Evolutionary conservation across 768 basidiomycete species (phyloP), one percentile per base, ranked within the genome.

Genomic region (Russula vinacea): DNA sequence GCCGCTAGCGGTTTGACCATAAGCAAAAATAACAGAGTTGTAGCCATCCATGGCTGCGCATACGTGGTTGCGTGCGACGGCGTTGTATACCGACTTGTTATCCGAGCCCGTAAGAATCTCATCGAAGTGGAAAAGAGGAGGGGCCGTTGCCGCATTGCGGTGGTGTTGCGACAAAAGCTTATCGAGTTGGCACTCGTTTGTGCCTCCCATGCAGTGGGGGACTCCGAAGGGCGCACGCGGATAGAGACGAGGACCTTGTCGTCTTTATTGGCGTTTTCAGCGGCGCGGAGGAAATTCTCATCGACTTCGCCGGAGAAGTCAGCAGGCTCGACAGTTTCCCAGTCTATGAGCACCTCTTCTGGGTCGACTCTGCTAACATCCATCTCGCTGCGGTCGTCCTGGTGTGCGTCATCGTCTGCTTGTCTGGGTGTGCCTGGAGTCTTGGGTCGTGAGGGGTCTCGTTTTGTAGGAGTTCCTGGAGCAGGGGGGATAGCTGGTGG

Each of bases 41-140:
- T 86, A 98, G 19, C 97, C 97, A 56, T 93, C 92, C 94, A 98
- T 97, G 11, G 95, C 93, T 4, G 94, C 92, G 62, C 83, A 84
- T 1, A 92, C 90, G 70, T 93, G 92, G 3, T 85, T 87, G 14
- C 84, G 82, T 2, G 88, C 92, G 17, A 89, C 85, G 5, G 86
- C 83, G 47, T 81, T 84, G 72, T 93, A 94, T 8, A 93, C 78
- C 0, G 87, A 84, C 70, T 90, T 90, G 75, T 91, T 93, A 39
- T 87, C 84, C 1, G 88, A 86, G 0, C 88, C 88, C 5, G 86
- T 90, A 56, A 92, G 83, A 62, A 93, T 81, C 42, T 88, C 83
- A 68, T 92, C 89, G 67, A 90, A 90, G 45, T 79, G 80, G 75
- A 88, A 92, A 59, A 80, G 78, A 17, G 78, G 78, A 24, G 80